Percentiles rank a stretch among this genome's conserved stretches.
Conservation (phyloP, 2,329 filamentous ascomycete species). For the Colletotrichum abscissum region DNA sequence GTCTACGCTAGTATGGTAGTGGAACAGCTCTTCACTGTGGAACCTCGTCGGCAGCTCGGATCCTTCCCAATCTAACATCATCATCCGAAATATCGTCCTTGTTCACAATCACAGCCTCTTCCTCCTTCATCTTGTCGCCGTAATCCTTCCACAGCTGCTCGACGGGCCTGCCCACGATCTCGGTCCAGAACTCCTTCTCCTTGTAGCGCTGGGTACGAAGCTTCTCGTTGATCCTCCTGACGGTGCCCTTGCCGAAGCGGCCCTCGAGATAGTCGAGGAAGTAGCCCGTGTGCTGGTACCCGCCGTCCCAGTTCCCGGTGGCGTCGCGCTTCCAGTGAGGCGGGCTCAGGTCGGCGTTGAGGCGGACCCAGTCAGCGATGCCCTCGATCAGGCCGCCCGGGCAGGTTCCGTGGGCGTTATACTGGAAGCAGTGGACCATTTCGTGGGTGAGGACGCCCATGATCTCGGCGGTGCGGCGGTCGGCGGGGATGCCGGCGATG, state of each 20-base stretch:
- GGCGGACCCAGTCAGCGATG: conserved; percentile 90
- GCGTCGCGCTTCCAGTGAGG: conserved; percentile 82
- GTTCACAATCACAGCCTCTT: conserved; percentile 37
- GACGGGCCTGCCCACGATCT: conserved; percentile 74
- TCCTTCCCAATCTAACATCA: conserved; percentile 27
- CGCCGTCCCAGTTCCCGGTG: conserved; percentile 80
- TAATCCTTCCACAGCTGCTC: conserved; percentile 82
- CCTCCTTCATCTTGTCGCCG: conserved; percentile 46
- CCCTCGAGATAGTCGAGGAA: conserved; percentile 89
- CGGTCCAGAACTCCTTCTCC: conserved; percentile 74
- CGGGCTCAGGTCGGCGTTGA: conserved; percentile 78
- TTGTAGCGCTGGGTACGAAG: conserved; percentile 73
- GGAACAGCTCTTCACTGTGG: neutral
- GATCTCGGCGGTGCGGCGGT: conserved; percentile 70
- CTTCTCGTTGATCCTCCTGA: conserved; percentile 74
- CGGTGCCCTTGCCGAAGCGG: conserved; percentile 68
- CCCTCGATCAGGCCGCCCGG: conserved; percentile 89
- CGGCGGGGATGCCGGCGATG: conserved; percentile 62
- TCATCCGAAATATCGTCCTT: conserved; percentile 38
- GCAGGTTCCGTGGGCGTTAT: conserved; percentile 70
- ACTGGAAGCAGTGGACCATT: conserved; percentile 95
- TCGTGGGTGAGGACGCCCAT: conserved; percentile 89
- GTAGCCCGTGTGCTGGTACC: conserved; percentile 92
- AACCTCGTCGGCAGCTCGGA: conserved; percentile 27
- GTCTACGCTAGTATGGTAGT: too few species aligned